These are phyloP conservation scores for Spergularia bocconei DNA, from an alignment of 148 eudicot species.

Conservation along the genomic window DNA sequence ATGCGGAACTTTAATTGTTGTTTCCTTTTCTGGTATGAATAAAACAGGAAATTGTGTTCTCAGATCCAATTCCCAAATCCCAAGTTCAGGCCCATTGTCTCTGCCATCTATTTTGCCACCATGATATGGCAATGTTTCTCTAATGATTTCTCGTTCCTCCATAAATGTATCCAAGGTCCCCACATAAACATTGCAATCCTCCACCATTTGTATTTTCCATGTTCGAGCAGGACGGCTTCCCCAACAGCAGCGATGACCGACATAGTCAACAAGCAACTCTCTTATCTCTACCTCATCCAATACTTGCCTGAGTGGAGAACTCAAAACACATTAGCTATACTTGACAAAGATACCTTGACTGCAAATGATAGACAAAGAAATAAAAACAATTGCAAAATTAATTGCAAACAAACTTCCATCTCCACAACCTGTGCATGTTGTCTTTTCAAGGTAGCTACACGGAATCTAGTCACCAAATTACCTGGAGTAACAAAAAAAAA, in stretches of 20 bases:
- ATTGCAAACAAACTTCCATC: background rate
- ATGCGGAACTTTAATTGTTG: constrained; percentile 66
- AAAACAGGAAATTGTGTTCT: constrained; percentile 81
- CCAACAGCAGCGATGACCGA: constrained; percentile 98
- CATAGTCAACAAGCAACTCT: constrained; percentile 88
- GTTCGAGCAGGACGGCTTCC: constrained; percentile 96
- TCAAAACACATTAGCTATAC: background rate
- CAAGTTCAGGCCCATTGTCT: constrained; percentile 66
- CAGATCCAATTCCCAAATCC: constrained; percentile 94
- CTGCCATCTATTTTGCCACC: constrained; percentile 62
- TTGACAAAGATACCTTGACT: background rate
- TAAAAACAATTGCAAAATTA: background rate
- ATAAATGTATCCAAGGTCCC: constrained; percentile 87
- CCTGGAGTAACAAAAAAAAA: too few relatives aligned
- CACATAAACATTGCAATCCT: constrained; percentile 96
- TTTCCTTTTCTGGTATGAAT: constrained; percentile 69
- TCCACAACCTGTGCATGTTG: background rate
- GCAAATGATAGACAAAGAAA: background rate
- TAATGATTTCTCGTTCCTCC: constrained; percentile 78
- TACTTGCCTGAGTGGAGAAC: constrained; percentile 51
- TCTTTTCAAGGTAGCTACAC: background rate
- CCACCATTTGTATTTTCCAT: constrained; percentile 80
- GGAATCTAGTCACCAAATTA: background rate
- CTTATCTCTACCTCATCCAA: constrained; percentile 92
- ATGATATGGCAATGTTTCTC: constrained; percentile 54